These are phyloP conservation scores for Schrenkiella parvula DNA, from an alignment of 345 rosid genomes.

Conservation along the genomic window DNA sequence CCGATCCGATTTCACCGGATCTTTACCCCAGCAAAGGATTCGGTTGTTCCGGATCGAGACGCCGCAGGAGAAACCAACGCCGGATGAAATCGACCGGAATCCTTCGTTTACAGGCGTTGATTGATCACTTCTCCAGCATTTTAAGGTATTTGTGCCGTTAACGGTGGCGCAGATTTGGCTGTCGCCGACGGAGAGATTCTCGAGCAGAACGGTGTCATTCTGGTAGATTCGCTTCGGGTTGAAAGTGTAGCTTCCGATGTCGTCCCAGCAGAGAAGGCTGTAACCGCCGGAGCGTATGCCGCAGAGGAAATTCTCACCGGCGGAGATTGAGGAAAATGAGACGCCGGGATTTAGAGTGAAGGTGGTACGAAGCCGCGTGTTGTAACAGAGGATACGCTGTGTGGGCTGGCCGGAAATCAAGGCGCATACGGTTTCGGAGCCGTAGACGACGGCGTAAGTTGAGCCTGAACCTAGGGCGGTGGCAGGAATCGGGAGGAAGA, in stretches of 20 bases:
- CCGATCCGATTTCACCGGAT: not conserved
- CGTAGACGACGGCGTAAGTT: slow-evolving; percentile 60
- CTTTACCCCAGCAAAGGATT: slow-evolving; percentile 58
- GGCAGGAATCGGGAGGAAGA: slow-evolving; percentile 3
- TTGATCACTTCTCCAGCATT: slow-evolving; percentile 53
- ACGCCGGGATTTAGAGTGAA: slow-evolving; percentile 41
- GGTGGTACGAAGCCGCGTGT: slow-evolving; percentile 23
- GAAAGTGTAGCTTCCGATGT: slow-evolving; percentile 11
- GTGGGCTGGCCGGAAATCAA: slow-evolving; percentile 41
- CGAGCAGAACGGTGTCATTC: slow-evolving; percentile 38
- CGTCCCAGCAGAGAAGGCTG: slow-evolving; percentile 65
- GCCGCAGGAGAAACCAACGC: slow-evolving; percentile 73
- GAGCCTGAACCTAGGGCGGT: slow-evolving; percentile 64
- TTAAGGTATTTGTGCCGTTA: slow-evolving; percentile 32
- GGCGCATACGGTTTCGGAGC: slow-evolving; percentile 61
- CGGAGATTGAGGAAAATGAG: slow-evolving; percentile 66
- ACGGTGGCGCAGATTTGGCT: slow-evolving; percentile 62
- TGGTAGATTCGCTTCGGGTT: slow-evolving; percentile 47
- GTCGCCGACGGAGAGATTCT: slow-evolving; percentile 54
- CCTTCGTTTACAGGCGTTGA: not conserved
- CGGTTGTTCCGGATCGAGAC: slow-evolving; percentile 25
- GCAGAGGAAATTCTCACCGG: slow-evolving; percentile 56
- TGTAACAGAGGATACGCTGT: slow-evolving; percentile 46
- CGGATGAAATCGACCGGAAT: slow-evolving; percentile 56
- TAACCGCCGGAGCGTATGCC: slow-evolving; percentile 64